Base-by-base conservation (phyloP, 1,284 basidiomycete species). In the Pulchroboletus neoregius region DNA sequence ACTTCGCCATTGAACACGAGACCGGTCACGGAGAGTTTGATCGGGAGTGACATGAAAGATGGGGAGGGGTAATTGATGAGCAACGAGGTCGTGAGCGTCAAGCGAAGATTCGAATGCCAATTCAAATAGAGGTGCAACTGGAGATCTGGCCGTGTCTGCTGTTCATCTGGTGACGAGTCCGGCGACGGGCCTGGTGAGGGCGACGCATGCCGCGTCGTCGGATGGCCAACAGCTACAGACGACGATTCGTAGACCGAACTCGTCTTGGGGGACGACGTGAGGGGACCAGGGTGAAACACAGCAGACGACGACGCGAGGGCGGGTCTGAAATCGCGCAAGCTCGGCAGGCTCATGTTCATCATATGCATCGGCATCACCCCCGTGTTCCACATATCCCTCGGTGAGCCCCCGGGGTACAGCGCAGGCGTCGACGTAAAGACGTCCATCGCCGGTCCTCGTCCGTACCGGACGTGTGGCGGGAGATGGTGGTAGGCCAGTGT, bases 51-150 rank as follows among this genome's bases (percentile, higher is more conserved):
- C 93, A 99, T 97, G 75, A 99, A 98, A 60, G 87, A 81, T 0
- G 87, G 82, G 0, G 90, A 90, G 1, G 95, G 94, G 65, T 98
- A 96, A 71, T 98, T 97, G 67, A 99, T 94, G 53, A 94, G 80
- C 15, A 99, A 78, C 9, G 90, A 92, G 0, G 95, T 98, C n/a
- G 85, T 82, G 52, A 99, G 76, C 2, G 87, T 89, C 54, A 91
- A 73, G 16, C 87, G 85, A 3, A 91, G 71, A 65, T 91, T 81
- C 11, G 88, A 87, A 47, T 83, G 76, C 84, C 87, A 88, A 38
- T 78, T 76, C 34, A 90, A 71, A 60, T 83, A 80, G 5, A 91
- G 69, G 60, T 91, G 87, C 16, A 89, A 63, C 61, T 90, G 88
- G 26, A 91, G 68, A 67, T 88, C 85, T 4, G 87, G 85, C 45